A percentile compares a stretch with the other conserved stretches of the same genome.
phyloP scores from a whole-genome alignment of 2,329 filamentous ascomycete genomes.

The Trichoderma aggressivum region DNA sequence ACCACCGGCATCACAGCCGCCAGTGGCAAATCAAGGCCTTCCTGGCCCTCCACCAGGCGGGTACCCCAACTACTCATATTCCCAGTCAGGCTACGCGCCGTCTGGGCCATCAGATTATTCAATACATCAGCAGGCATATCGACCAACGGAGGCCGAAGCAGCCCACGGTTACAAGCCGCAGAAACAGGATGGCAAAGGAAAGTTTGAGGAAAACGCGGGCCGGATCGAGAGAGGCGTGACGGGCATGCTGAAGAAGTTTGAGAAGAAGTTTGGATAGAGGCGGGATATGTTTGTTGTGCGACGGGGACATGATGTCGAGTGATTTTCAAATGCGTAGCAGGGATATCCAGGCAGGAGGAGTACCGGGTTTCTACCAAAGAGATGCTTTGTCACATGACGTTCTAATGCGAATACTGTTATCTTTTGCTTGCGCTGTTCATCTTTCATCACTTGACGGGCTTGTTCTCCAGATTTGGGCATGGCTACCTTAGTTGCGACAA shows the following conservation, averaged over 20 bases:
- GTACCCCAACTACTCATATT: constrained; percentile 53
- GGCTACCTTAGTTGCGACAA: neutral
- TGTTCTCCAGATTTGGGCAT: neutral
- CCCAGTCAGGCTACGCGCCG: constrained; percentile 27
- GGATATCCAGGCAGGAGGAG: constrained; percentile 7
- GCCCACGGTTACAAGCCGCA: constrained; percentile 40
- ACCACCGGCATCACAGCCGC: constrained; percentile 34
- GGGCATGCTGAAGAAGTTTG: constrained; percentile 72
- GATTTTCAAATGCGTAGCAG: neutral
- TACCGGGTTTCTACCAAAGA: constrained; percentile 1
- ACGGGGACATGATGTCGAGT: neutral
- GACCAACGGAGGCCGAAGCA: constrained; percentile 62
- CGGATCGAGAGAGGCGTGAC: constrained; percentile 67
- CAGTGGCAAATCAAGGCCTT: constrained; percentile 36
- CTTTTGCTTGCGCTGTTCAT: neutral
- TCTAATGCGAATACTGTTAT: neutral
- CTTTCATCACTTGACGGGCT: neutral
- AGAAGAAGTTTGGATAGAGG: constrained; percentile 64
- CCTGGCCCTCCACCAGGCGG: constrained; percentile 49
- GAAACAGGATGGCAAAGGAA: constrained; percentile 46
- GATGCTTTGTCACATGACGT: neutral
- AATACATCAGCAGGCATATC: constrained; percentile 67
- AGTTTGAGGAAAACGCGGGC: constrained; percentile 63
- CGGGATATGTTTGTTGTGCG: neutral
- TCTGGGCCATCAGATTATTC: constrained; percentile 45